Percentiles rank a stretch among this genome's conserved stretches.
Conservation (phyloP, 495 filamentous ascomycete species). For the Neurospora sp. region DNA sequence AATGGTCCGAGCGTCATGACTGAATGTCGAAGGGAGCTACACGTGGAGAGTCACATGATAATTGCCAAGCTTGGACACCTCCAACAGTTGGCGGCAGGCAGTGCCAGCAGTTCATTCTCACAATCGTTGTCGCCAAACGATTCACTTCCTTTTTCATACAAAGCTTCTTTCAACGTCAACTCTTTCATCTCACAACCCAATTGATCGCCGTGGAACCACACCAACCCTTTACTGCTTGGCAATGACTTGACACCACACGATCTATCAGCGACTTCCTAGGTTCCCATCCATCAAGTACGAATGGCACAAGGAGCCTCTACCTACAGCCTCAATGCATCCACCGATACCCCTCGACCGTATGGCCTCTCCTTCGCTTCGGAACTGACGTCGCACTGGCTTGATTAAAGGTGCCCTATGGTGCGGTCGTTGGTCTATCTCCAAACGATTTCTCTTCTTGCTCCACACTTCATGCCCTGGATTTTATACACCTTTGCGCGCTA, state of each 20-base stretch:
- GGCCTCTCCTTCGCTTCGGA: no score
- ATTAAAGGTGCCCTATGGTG: no score
- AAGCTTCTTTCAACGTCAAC: neutral
- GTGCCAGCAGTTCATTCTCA: neutral
- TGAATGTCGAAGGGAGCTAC: neutral
- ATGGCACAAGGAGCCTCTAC: no score
- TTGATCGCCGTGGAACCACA: neutral
- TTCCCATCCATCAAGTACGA: no score
- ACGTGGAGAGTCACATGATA: neutral
- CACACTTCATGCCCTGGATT: no score
- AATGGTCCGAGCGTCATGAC: neutral
- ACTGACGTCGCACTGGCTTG: no score
- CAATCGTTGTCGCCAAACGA: neutral
- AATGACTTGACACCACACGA: neutral
- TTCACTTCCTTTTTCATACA: neutral
- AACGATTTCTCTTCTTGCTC: no score
- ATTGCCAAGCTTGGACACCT: neutral
- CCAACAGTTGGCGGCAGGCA: neutral
- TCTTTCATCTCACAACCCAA: neutral
- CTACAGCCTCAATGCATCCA: no score
- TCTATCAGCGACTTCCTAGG: neutral
- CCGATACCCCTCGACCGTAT: no score
- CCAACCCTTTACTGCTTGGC: neutral
- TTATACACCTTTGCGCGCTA: no score
- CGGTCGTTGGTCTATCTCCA: no score